These are phyloP conservation scores for Euphorbia pulcherrima DNA, from an alignment of 345 rosid species.

Conservation along the genomic window DNA sequence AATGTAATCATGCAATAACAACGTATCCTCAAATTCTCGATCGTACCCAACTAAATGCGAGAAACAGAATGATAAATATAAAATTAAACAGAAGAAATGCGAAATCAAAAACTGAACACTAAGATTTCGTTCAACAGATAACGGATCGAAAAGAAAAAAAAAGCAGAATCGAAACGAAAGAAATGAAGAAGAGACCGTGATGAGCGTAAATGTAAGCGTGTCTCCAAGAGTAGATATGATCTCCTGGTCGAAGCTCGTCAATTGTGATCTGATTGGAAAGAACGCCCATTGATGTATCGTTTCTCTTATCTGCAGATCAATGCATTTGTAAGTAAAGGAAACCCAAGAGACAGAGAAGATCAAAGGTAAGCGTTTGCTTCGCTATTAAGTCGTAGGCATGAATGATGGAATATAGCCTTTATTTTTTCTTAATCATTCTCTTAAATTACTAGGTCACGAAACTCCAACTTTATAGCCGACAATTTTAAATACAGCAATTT, in stretches of 20 bases:
- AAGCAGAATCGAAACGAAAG: not conserved
- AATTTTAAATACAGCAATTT: no score
- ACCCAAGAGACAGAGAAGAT: not conserved
- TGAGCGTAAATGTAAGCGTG: constrained; percentile 62
- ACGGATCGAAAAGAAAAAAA: not conserved
- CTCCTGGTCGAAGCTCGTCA: constrained; percentile 56
- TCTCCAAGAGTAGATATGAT: constrained; percentile 87
- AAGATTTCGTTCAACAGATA: not conserved
- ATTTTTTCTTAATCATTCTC: not conserved
- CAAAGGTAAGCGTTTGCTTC: constrained; percentile 5
- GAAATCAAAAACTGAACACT: not conserved
- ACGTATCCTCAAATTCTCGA: not conserved
- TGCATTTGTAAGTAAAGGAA: not conserved
- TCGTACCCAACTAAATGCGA: not conserved
- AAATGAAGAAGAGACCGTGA: constrained; percentile 49
- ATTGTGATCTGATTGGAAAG: constrained; percentile 50
- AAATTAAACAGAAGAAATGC: not conserved
- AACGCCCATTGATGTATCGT: constrained; percentile 41
- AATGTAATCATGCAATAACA: not conserved
- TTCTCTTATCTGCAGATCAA: not conserved
- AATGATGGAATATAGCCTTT: not conserved
- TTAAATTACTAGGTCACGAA: no score
- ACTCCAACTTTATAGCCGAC: no score
- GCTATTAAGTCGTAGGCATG: not conserved
- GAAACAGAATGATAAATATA: not conserved